Base-by-base conservation (phyloP, 2,329 filamentous ascomycete genomes). In the Fusarium anguioides region DNA sequence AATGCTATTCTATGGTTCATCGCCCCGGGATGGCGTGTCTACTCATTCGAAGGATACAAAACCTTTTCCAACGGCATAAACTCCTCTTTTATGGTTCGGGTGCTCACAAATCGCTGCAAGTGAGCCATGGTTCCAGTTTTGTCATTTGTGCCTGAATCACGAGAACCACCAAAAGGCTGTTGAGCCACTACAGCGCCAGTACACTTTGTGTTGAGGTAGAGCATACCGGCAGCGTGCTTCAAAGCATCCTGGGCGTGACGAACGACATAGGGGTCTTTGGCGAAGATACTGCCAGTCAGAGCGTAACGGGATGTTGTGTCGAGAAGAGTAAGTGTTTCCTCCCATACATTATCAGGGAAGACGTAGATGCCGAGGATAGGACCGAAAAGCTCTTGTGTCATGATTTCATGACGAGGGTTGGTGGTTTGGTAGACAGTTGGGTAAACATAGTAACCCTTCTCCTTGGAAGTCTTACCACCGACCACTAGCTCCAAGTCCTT, bases 281-380 rank as follows among this genome's bases (percentile, higher is more conserved):
- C 89, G 74, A 93, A 93, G 33, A 93, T 82, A 45, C 89, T 85
- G 5, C 91, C 91, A 0, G 91, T 93, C 23, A 93, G 81, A 14
- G 70, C 71, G 11, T 71, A 71, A 10, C 64, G 53, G 2, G 68
- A 68, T 2, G 68, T 71, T 3, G 60, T 66, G 27, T 71, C 64
- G 3, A 71, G 27, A 0, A 57, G 56, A 18, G 48, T 44, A 6
- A 70, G n/a, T 0, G 67, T 68, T 5, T 70, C 64, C 2, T 70
- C 64, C 66, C 66, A 70, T 12, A 58, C 36, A 23, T 46, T 59
- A 66, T 85, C 83, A 6, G 81, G 78, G 71, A 84, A 85, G n/a
- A 84, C 81, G 62, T 85, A 79, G 1, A 77, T 75, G 8, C 77
- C 75, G 4, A 85, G 74, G 10, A 85, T 74, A 3, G 83, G 83